A percentile compares a stretch with the other conserved stretches of the same genome.
Conservation (phyloP, 306 rosid genomes). For the Cucurbita argyrosperma region DNA sequence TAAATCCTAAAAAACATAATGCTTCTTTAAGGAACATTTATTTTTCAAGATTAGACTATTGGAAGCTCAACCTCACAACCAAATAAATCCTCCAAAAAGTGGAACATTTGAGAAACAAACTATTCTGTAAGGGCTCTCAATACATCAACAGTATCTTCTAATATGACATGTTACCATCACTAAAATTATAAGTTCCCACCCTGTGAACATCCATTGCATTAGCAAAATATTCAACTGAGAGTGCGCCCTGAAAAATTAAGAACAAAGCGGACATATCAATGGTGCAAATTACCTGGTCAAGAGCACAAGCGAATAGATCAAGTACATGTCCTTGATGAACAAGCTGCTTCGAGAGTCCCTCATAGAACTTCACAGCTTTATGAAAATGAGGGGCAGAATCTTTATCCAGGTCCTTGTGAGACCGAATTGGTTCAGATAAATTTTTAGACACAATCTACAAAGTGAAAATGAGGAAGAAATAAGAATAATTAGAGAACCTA, state of each 20-base stretch:
- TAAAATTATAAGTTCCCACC: not conserved
- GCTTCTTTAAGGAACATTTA: not conserved
- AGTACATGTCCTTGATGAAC: slow-evolving; percentile 94
- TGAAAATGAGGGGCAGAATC: slow-evolving; percentile 83
- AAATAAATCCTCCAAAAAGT: not conserved
- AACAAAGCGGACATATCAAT: not conserved
- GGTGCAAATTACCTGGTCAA: slow-evolving; percentile 64
- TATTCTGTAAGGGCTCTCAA: not conserved
- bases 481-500: not conserved
- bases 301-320: slow-evolving; percentile 94
- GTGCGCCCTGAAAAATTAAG: not conserved
- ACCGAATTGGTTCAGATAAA: slow-evolving; percentile 89
- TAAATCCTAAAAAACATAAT: not conserved
- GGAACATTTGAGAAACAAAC: not conserved
- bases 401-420: slow-evolving; percentile 97
- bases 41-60: not conserved
- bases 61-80: not conserved
- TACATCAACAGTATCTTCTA: not conserved
- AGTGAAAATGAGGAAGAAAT: not conserved
- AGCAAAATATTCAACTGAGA: not conserved
- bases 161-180: not conserved
- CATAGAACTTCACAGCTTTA: slow-evolving; percentile 80
- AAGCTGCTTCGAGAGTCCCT: slow-evolving; percentile 89
- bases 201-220: not conserved
- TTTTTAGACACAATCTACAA: slow-evolving; percentile 77